Evolutionary conservation across 805 yeast species (phyloP), one percentile per base, ranked within the genome.

Genomic region (Candida rishiriensis): DNA sequence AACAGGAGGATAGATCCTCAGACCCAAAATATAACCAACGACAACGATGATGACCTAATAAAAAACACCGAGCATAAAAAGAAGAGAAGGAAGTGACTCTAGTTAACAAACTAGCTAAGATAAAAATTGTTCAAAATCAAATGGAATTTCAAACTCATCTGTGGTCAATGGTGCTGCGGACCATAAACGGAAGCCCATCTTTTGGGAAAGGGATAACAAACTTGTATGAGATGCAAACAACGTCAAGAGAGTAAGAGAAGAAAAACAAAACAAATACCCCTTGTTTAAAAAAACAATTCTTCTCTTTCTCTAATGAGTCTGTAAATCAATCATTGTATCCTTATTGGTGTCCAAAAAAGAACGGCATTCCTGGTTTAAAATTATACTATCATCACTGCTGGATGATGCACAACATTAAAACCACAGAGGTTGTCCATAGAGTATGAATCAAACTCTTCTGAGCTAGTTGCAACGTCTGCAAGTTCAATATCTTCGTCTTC

Each of bases 131-230:
- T 61, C 67, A 47, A 64, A 56, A 45, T 57, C 64, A 50, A 57
- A 63, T 50, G 66, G 58, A 51, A 49, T 48, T 38, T 53, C 47
- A 32, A 42, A 47, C 40, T 40, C 48, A 57, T 51, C 62, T 52
- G 67, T 51, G 49, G 59, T 50, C 57, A 64, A 63, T 63, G 69
- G 69, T 63, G 68, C 69, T 65, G 69, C 69, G 42, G 68, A 65
- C 69, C 67, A 53, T 46, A 44, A 44, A 48, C 33, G 46, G 43
- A 34, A 3, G 29, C 38, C n/a, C n/a, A n/a, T n/a, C n/a, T n/a
- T n/a, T 40, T 34, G 4, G 36, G 40, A 35, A 32, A 31, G 34
- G 31, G 31, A 44, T 33, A 36, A 37, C n/a, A 29, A 45, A 39
- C 10, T 11, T 21, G 26, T 4, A 11, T 34, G 41, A 47, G 34